phyloP scores from a whole-genome alignment of 352 stramenopile genomes.

The Phytophthora hibernalis region DNA sequence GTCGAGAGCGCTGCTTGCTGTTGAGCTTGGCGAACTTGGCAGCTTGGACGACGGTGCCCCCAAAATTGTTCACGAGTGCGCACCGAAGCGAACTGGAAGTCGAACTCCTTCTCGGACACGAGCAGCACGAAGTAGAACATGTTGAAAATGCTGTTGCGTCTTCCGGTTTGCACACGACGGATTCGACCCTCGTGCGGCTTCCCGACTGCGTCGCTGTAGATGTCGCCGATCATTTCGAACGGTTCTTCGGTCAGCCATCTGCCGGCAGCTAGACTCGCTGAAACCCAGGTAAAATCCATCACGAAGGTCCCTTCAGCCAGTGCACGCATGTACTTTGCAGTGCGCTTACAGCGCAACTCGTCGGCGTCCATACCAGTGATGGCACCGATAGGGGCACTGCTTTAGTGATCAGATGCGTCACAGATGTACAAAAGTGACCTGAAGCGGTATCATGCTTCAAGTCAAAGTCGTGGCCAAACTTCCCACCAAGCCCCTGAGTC shows the following conservation, averaged over 20 bases:
- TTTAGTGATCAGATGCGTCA: slow-evolving; percentile 85
- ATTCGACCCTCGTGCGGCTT: slow-evolving; percentile 75
- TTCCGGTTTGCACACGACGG: slow-evolving; percentile 52
- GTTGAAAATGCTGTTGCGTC: slow-evolving; percentile 80
- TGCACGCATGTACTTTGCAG: slow-evolving; percentile 87
- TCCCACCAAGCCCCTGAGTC: slow-evolving; percentile 67
- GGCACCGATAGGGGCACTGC: slow-evolving; percentile 40
- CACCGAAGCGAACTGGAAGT: slow-evolving; percentile 76
- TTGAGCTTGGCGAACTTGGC: slow-evolving; percentile 36
- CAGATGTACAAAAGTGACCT: slow-evolving; percentile 54
- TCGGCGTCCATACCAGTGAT: slow-evolving; percentile 1
- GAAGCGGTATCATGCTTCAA: slow-evolving; percentile 55
- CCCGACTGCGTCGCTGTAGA: slow-evolving; percentile 74
- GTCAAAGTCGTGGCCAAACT: slow-evolving; percentile 80
- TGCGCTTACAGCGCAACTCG: slow-evolving; percentile 76
- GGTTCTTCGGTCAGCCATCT: slow-evolving; percentile 74
- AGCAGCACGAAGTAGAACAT: slow-evolving; percentile 82
- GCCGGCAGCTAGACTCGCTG: slow-evolving; percentile 63
- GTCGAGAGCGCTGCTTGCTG: slow-evolving; percentile 29
- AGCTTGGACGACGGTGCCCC: slow-evolving; percentile 52
- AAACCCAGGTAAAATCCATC: slow-evolving; percentile 81
- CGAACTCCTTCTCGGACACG: slow-evolving; percentile 70
- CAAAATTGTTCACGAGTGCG: slow-evolving; percentile 69
- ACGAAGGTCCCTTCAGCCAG: slow-evolving; percentile 78
- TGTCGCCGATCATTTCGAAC: slow-evolving; percentile 84